Evolutionary conservation across 768 basidiomycete genomes (phyloP), one percentile per base, ranked within the genome.

Genomic region (Auriscalpium vulgare): DNA sequence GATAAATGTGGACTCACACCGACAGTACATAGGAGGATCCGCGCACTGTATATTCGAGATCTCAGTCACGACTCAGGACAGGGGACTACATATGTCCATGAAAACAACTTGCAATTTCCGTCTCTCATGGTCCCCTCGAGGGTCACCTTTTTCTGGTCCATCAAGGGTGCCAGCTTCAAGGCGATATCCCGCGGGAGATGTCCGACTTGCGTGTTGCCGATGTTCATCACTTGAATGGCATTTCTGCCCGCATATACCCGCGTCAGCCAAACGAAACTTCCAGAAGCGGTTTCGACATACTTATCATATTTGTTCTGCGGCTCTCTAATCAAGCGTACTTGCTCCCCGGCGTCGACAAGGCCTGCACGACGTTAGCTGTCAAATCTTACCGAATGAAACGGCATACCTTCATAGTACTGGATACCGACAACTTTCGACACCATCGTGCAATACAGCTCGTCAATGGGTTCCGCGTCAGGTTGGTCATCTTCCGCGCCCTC

Each of bases 171-270:
- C 16, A 94, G 72, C 61, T 79, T 78, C 0, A 67, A 52, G 0
- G 81, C 88, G 11, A 85, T 75, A 19, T 69, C 71, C 37, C 79
- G 77, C 2, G 88, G 84, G 21, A 94, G 66, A 69, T 94, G 92
- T 1, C 92, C 92, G 3, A 95, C 91, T 77, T 92, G 87, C 11
- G 71, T 71, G 1, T 75, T 74, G 2, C 78, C 74, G 44, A 92
- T 91, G 64, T 95, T 95, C 66, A 80, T 75, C 29, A 94, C 91
- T 72, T 89, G 81, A 23, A 91, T 84, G 2, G 88, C 86, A 68
- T 91, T 89, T 34, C 86, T 89, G 53, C 52, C 17, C 16, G 38
- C 29, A 14, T 47, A 4, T 37, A 17, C 29, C 29, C 29, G 29
- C 29, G 29, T 29, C 29, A 29, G 29, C 29, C 21, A 21, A 29